Evolutionary conservation across 2,329 filamentous ascomycete species (phyloP).

Genomic region (Microsporum ferrugineum): DNA sequence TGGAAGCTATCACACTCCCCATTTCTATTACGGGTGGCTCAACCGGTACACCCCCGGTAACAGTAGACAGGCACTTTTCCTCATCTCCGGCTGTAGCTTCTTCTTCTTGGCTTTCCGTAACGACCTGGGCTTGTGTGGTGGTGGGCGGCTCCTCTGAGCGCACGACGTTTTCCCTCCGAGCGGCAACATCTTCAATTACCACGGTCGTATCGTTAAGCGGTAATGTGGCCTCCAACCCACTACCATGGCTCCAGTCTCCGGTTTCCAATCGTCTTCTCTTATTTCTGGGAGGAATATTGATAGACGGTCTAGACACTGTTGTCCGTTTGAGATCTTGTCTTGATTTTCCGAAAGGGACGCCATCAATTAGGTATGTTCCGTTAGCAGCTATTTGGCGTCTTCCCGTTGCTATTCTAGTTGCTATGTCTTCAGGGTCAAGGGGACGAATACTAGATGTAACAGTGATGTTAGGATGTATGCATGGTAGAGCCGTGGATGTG

Average conservation of each 20-base stretch:
- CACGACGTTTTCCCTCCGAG: background rate
- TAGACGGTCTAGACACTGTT: constrained; percentile 50
- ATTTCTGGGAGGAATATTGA: constrained; percentile 65
- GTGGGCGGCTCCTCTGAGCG: background rate
- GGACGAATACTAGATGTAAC: constrained; percentile 55
- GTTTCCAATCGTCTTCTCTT: constrained; percentile 48
- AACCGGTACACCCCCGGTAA: background rate
- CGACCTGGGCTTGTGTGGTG: background rate
- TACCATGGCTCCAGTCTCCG: constrained; percentile 7
- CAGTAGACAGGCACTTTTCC: background rate
- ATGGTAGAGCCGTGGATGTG: background rate
- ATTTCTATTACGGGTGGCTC: background rate
- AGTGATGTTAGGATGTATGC: background rate
- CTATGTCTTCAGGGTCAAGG: constrained; percentile 62
- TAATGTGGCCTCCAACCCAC: constrained; percentile 19
- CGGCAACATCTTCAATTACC: background rate
- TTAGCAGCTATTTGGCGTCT: constrained; percentile 68
- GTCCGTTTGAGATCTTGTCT: constrained; percentile 43
- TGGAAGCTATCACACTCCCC: background rate
- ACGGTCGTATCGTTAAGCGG: background rate
- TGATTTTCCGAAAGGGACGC: constrained; percentile 69
- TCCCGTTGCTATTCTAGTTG: constrained; percentile 60
- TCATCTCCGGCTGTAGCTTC: background rate
- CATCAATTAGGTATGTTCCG: constrained; percentile 73
- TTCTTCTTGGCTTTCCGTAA: background rate